These are phyloP conservation scores for Reutealis trisperma DNA, from an alignment of 345 rosid genomes.

Conservation along the genomic window DNA sequence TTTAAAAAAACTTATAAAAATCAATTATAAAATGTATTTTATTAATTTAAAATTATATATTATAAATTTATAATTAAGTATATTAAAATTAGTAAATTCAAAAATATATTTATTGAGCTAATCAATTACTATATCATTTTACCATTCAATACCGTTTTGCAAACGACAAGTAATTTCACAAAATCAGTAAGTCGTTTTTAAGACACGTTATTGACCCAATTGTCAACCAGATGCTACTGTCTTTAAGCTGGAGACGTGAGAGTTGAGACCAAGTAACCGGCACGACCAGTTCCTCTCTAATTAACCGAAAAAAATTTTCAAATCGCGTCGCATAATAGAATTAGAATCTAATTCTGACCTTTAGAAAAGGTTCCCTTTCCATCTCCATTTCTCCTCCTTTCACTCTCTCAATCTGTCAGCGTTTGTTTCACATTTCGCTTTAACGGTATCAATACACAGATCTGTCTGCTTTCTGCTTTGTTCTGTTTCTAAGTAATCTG, in stretches of 20 bases:
- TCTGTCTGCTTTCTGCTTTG: neutral
- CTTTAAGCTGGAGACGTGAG: neutral
- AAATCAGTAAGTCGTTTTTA: too few relatives aligned
- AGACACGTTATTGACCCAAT: too few relatives aligned
- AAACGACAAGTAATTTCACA: too few relatives aligned
- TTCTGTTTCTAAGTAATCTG: neutral
- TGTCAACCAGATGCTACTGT: neutral
- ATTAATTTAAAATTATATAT: too few relatives aligned
- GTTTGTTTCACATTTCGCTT: neutral
- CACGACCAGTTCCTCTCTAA: neutral
- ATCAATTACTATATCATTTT: too few relatives aligned
- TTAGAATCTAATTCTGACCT: slow-evolving; percentile 9
- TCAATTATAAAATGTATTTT: too few relatives aligned
- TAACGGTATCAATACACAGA: neutral
- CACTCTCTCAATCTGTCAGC: neutral
- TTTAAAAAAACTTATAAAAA: too few relatives aligned
- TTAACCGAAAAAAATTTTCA: neutral
- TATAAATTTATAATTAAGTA: too few relatives aligned
- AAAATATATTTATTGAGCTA: too few relatives aligned
- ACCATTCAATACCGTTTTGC: too few relatives aligned
- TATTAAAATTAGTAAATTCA: too few relatives aligned
- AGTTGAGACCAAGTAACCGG: slow-evolving; percentile 4
- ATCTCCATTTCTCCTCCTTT: neutral
- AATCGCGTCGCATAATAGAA: neutral
- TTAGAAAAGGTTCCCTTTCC: neutral